Base-by-base conservation (phyloP, 352 stramenopile genomes). In the Globisporangium ultimum region DNA sequence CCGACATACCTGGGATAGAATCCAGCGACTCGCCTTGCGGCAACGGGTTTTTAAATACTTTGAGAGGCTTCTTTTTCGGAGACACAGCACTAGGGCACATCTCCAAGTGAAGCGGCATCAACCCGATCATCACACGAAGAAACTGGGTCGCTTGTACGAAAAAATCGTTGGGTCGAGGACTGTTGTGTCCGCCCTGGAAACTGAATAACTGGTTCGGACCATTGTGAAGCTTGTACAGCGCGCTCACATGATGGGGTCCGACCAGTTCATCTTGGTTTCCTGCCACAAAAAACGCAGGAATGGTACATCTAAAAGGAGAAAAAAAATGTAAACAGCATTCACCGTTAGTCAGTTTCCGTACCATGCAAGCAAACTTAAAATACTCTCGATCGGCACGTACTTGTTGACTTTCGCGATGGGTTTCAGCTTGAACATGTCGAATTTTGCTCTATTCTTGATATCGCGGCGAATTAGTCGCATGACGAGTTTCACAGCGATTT, bases 401-500 rank as follows among this genome's bases (percentile, higher is more conserved):
- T 89, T 86, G 68, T 84, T 65, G 1, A 95, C 62, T 38, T 80
- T 86, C 17, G 67, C 73, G 50, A 93, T 89, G 0, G 85, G 85
- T 41, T 91, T 93, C 48, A 95, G 65, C 62, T 95, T 90, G 62
- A 91, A 93, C 78, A 93, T 91, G 60, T 95, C 85, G 63, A 95
- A 95, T 59, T 92, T 91, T 43, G 85, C 85, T 50, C 85, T 66
- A 5, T 78, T 76, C 60, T 89, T 90, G 46, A 95, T 90, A 62
- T 93, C 81, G 1, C 78, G 66, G 48, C 83, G 79, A 49, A 95
- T 87, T 15, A 95, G 63, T 24, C 80, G 63, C 83, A 95, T 89
- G 7, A 95, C 81, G n/a, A 93, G 65, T 32, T 85, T 84, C 10
- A 95, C 85, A 0, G 82, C 81, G 42, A 95, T 84, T 64, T 88